Base-by-base conservation (phyloP, 192 early-diverging fungal genomes). In the Coemansia sp. region DNA sequence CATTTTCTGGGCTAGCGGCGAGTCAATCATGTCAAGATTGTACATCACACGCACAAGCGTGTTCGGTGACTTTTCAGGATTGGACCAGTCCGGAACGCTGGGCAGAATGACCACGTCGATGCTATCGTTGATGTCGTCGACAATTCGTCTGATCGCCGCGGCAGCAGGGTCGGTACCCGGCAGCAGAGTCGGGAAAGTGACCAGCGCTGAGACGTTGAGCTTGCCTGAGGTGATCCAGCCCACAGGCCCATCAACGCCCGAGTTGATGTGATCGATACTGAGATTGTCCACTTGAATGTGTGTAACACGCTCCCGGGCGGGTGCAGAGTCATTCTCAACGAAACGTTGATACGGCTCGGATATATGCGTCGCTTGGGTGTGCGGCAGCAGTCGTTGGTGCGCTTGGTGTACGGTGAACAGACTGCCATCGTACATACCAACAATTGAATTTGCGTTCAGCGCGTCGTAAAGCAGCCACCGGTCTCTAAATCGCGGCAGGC, bases 381-480 rank as follows among this genome's bases (percentile, higher is more conserved):
- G 42, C 15, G 55, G 5, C n/a, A 31, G 49, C 9, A 85, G 79
- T 34, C 75, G 80, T 29, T 86, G 61, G 59, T 91, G 90, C n/a
- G 90, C 85, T 42, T 85, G 84, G 64, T 94, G 91, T 15, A 96
- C 85, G 50, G 87, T 91, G 56, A 98, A 98, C 53, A 97, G 66
- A 58, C 93, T 95, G 58, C 94, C 90, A 60, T 97, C 94, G 61
- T 94, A 93, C 69, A 87, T 89, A 8, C 95, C 95, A 6, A 92
- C 87, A 52, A 94, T 86, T 4, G 83, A 84, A 43, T 89, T 87
- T 8, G 95, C 95, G 47, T 87, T 84, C 50, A 98, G 72, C 20
- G 91, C 63, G 61, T 98, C 95, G 58, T 90, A 92, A 29, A 93
- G 81, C 17, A 98, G 60, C 92, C 93, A 98, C 62, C 93, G 93